These are phyloP conservation scores for Acanthamoeba lenticulata DNA, from an alignment of 208 protist species.

Conservation along the genomic window DNA sequence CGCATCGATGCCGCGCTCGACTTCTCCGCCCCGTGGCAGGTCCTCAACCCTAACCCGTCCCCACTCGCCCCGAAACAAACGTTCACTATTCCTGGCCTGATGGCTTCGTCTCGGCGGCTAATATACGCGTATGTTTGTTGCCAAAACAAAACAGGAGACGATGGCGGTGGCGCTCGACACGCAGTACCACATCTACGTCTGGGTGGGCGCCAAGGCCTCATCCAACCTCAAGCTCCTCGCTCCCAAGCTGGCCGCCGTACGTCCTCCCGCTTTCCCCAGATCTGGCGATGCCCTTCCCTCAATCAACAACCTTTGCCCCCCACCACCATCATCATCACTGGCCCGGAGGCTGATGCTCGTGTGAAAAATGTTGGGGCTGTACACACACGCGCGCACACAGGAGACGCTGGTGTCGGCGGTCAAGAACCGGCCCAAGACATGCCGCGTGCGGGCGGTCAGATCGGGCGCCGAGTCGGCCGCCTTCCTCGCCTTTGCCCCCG, in stretches of 20 bases:
- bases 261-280: not conserved
- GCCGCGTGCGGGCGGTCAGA: not conserved
- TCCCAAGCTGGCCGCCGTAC: not conserved
- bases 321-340: not conserved
- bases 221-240: not conserved
- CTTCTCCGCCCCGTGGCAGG: not conserved
- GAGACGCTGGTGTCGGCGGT: not conserved
- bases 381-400: not conserved
- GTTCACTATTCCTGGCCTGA: no score
- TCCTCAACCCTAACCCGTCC: not conserved
- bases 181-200: not conserved
- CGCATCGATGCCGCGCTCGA: not conserved
- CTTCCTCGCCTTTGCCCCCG: not conserved
- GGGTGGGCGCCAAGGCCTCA: not conserved
- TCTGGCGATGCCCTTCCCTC: no score
- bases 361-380: not conserved
- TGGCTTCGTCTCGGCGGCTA: no score
- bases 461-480: not conserved
- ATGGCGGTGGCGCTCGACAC: not conserved
- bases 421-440: slow-evolving; percentile 27
- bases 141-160: not conserved
- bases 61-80: no score
- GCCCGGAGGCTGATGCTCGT: not conserved
- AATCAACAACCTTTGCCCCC: not conserved
- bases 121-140: no score